These are phyloP conservation scores for Saussurea involucrata DNA, from an alignment of 129 eudicot genomes.

Conservation along the genomic window DNA sequence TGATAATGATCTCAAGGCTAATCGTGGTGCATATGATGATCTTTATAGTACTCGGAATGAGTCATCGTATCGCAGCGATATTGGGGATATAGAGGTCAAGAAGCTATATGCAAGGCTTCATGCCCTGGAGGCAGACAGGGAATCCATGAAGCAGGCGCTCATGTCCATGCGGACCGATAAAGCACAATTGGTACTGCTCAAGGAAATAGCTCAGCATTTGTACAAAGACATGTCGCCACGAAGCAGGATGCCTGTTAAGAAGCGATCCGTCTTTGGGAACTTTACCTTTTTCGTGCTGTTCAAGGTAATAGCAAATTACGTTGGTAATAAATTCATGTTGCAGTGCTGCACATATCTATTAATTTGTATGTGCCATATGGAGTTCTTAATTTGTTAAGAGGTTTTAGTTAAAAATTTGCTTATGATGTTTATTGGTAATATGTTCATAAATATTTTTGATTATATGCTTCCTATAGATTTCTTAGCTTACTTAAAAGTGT, in stretches of 20 bases:
- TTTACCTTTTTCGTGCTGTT: conserved; percentile 52
- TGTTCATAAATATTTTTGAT: neutral
- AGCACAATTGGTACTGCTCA: conserved; percentile 77
- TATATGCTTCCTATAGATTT: neutral
- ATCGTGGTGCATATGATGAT: conserved; percentile 39
- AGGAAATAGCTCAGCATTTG: conserved; percentile 87
- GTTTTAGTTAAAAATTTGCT: neutral
- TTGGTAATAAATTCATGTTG: neutral
- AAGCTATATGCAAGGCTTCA: conserved; percentile 87
- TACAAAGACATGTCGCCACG: conserved; percentile 66
- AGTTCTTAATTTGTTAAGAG: neutral
- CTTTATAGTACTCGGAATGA: conserved; percentile 42
- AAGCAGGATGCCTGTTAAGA: conserved; percentile 50
- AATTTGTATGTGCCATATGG: neutral
- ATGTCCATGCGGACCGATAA: conserved; percentile 90
- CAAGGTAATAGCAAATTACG: conserved; percentile 50
- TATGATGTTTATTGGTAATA: neutral
- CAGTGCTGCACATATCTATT: neutral
- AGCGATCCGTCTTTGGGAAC: conserved; percentile 42
- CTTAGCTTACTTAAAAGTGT: neutral
- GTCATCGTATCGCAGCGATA: conserved; percentile 33
- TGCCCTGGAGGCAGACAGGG: conserved; percentile 94
- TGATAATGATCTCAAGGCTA: conserved; percentile 49
- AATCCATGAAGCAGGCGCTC: conserved; percentile 91
- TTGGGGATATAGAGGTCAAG: conserved; percentile 60